Percentiles rank a stretch among this genome's conserved stretches.
Conservation (phyloP, 129 eudicot species). For the Solidago caesia region DNA sequence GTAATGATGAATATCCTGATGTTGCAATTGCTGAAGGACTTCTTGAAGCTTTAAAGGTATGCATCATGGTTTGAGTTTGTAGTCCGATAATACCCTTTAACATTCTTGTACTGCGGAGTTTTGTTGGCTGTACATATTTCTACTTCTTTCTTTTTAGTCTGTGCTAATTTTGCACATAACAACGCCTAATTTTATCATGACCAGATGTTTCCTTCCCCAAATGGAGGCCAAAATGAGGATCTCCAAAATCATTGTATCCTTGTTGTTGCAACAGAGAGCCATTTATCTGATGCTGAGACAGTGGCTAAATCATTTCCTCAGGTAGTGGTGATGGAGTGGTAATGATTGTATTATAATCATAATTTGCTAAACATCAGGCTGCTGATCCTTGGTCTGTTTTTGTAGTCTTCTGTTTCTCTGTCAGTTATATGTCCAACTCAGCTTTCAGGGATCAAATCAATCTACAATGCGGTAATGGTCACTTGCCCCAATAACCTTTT, state of each 20-base stretch:
- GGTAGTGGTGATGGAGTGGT: conserved; percentile 2
- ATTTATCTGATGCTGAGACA: conserved; percentile 18
- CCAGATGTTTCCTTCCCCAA: conserved; percentile 24
- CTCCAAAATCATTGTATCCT: conserved; percentile 30
- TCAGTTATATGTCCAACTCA: conserved; percentile 33
- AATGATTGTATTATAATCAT: not conserved
- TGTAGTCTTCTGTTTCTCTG: conserved; percentile 30
- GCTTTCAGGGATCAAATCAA: conserved; percentile 28
- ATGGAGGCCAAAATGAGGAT: conserved; percentile 8
- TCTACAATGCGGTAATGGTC: conserved; percentile 22
- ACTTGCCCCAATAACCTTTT: not conserved
- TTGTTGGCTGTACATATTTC: not conserved
- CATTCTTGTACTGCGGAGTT: not conserved
- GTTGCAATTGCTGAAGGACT: too few species aligned
- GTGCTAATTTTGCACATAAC: not conserved
- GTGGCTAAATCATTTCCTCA: conserved; percentile 27
- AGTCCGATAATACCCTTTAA: not conserved
- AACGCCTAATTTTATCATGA: not conserved
- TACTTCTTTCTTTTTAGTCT: not conserved
- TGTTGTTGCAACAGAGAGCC: conserved; percentile 28
- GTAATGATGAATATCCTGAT: not conserved
- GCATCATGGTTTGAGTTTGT: not conserved
- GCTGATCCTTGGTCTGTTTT: not conserved
- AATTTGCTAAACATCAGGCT: not conserved
- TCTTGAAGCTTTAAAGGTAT: too few species aligned